These are phyloP conservation scores for Fusarium decemcellulare DNA, from an alignment of 2,329 filamentous ascomycete species.

Conservation along the genomic window DNA sequence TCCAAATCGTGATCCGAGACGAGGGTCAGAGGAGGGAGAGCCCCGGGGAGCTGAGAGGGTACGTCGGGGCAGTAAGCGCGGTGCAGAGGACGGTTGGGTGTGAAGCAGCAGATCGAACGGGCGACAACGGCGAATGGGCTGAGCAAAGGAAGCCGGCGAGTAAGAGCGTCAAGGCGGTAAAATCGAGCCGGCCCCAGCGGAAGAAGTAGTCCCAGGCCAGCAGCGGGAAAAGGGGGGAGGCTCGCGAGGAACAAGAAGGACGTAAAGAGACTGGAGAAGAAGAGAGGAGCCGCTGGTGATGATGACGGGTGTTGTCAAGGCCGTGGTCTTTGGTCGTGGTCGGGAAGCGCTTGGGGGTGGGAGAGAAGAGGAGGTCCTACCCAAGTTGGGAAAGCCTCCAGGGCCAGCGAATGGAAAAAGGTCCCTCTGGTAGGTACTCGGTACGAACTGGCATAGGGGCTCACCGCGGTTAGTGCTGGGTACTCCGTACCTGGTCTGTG, in stretches of 20 bases:
- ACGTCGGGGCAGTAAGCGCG: conserved; percentile 27
- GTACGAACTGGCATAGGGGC: conserved; percentile 9
- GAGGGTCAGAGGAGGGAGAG: conserved; percentile 16
- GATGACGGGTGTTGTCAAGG: conserved; percentile 39
- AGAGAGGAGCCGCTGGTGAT: conserved; percentile 33
- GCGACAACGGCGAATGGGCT: conserved; percentile 29
- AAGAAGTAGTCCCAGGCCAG: conserved; percentile 31
- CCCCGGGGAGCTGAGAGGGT: conserved; percentile 6
- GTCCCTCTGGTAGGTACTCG: conserved; percentile 22
- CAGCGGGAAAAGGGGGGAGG: conserved; percentile 7
- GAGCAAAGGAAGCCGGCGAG: conserved; percentile 28
- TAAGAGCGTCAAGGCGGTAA: conserved; percentile 21
- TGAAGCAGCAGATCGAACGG: conserved; percentile 34
- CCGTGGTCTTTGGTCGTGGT: conserved; percentile 17
- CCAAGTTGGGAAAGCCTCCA: conserved; percentile 37
- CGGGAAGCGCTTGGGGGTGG: conserved; percentile 39
- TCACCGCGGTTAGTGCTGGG: background rate
- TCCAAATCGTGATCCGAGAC: conserved; percentile 32
- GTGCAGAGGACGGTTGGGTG: conserved; percentile 33
- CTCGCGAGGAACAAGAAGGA: conserved; percentile 21
- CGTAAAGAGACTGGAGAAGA: conserved; percentile 19
- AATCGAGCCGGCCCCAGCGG: conserved; percentile 26
- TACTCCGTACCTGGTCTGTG: conserved; percentile 31
- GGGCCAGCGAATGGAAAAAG: conserved; percentile 18
- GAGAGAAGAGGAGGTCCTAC: conserved; percentile 42